Evolutionary conservation across 1,284 basidiomycete species (phyloP), one percentile per base, ranked within the genome.

Genomic region (Bjerkandera adusta): DNA sequence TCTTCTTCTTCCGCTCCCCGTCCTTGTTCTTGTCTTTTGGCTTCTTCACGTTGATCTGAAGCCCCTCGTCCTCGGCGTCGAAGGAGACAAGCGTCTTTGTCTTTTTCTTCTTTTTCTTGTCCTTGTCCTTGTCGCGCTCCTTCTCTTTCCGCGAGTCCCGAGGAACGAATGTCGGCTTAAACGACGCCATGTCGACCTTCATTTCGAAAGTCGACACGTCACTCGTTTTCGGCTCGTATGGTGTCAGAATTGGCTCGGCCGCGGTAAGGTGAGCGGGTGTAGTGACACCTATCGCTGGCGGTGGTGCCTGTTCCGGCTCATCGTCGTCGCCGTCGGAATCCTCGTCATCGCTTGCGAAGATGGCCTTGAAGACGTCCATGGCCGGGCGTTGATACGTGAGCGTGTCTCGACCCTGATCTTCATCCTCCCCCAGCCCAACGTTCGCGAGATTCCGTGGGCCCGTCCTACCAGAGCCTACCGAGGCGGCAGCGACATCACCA

Each of bases 361-460:
- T 94, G 1, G 92, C 92, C 64, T 96, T 96, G 76, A 97, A 98
- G 32, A 98, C 83, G 59, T 95, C 90, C 75, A 93, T 89, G 2
- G 83, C 72, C 1, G 96, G 96, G 36, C 90, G 80, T 52, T 88
- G 75, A 63, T 95, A 95, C 0, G 87, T 92, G 53, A 96, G 70
- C 8, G 83, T 94, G 60, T 97, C 93, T 33, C 77, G 65, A 0
- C 91, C 92, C 61, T 96, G 92, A 36, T 77, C 78, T 40, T 92
- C 88, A 60, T 97, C 93, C 41, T 96, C 92, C 8, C 89, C 94
- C 29, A 83, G 69, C 0, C 94, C 94, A 25, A 97, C 79, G 59
- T 92, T 92, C 2, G 77, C 72, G 48, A 86, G 57, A 54, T 89
- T 81, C 27, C 79, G 72, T 13, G 71, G 71, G 11, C 73, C 68